Evolutionary conservation across 2,329 filamentous ascomycete genomes (phyloP).

Genomic region (Ophiostoma piceae): DNA sequence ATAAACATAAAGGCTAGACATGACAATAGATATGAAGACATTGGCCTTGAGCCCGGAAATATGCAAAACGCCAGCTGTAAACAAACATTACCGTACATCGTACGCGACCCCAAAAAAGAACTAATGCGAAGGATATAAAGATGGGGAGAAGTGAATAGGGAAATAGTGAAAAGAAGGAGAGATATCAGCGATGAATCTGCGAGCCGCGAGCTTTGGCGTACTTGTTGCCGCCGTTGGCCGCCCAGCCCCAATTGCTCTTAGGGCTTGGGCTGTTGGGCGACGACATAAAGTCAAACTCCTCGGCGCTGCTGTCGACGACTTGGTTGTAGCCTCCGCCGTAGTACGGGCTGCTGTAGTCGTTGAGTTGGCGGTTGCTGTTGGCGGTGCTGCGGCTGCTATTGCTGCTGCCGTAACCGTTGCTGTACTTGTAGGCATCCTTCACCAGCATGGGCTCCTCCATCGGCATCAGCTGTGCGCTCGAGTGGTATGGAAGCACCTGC

Average conservation of each 20-base stretch:
- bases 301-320: conserved; percentile 27
- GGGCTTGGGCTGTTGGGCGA: neutral
- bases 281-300: conserved; percentile 14
- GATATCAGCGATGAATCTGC: conserved; percentile 12
- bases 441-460: conserved; percentile 38
- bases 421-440: conserved; percentile 31
- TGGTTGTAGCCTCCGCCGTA: conserved; percentile 10
- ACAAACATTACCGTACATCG: neutral
- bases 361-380: neutral
- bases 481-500: conserved; percentile 37
- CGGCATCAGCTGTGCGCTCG: conserved; percentile 37
- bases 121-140: neutral
- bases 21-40: neutral
- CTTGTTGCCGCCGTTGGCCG: conserved; percentile 15
- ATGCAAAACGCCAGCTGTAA: neutral
- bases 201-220: conserved; percentile 2
- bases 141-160: neutral
- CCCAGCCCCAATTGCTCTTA: conserved; percentile 9
- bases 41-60: neutral
- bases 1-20: neutral
- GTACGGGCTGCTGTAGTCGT: neutral
- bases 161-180: neutral
- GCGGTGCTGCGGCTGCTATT: neutral
- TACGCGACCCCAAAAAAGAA: neutral
- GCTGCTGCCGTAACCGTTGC: neutral